Conservation (phyloP, 257 asterid species). For the Petunia axillaris region DNA sequence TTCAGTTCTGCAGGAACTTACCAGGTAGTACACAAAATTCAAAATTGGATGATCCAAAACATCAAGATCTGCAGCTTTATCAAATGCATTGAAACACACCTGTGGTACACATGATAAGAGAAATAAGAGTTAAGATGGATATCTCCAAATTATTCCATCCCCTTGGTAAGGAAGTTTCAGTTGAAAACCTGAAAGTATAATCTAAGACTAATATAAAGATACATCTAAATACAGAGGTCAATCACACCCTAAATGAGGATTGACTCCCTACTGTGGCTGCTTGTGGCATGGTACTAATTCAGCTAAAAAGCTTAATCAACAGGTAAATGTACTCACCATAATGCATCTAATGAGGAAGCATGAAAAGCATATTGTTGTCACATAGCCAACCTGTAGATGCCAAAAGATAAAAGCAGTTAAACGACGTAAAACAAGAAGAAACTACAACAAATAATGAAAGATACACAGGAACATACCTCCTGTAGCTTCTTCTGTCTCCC, state of each 20-base stretch:
- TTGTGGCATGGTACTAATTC: conserved; percentile 4
- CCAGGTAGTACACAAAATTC: conserved; percentile 83
- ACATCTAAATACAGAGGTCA: background rate
- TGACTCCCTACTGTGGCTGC: background rate
- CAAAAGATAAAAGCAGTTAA: conserved; percentile 28
- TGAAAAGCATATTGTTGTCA: conserved; percentile 86
- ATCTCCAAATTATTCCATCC: background rate
- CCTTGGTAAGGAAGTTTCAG: background rate
- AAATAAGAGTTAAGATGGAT: conserved; percentile 29
- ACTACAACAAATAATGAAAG: conserved; percentile 1
- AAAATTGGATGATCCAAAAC: conserved; percentile 84
- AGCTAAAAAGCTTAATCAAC: background rate
- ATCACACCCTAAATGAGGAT: background rate
- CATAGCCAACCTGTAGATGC: conserved; percentile 90
- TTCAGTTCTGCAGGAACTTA: conserved; percentile 34
- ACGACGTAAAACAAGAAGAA: background rate
- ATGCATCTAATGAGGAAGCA: conserved; percentile 90
- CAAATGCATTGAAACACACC: conserved; percentile 92
- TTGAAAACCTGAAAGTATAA: background rate
- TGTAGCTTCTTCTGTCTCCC: conserved; percentile 96
- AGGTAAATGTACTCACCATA: conserved; percentile 66
- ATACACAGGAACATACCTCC: conserved; percentile 59
- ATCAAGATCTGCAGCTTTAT: conserved; percentile 86
- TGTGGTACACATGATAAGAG: conserved; percentile 32
- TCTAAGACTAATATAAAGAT: background rate